A percentile compares a stretch with the other conserved stretches of the same genome.
These are phyloP conservation scores for Metarhizium anisopliae DNA, from an alignment of 2,329 filamentous ascomycete genomes.

Conservation along the genomic window DNA sequence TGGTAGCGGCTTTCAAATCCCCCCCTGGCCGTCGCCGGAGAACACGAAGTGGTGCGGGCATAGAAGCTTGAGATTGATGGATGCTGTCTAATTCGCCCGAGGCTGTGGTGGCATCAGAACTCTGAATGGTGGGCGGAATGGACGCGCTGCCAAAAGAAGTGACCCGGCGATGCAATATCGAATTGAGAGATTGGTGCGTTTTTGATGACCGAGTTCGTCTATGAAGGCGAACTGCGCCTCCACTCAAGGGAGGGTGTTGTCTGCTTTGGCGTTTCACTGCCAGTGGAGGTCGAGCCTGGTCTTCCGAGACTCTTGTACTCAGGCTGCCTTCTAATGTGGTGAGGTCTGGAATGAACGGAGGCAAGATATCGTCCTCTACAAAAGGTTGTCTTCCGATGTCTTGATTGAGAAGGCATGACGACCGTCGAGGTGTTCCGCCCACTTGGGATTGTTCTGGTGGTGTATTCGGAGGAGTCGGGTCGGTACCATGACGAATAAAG, in stretches of 20 bases:
- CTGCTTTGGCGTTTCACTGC: conserved; percentile 15
- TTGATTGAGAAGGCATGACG: conserved; percentile 46
- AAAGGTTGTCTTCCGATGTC: conserved; percentile 27
- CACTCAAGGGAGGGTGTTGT: conserved; percentile 19
- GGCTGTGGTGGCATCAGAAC: conserved; percentile 52
- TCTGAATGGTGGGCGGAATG: conserved; percentile 42
- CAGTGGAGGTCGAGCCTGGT: conserved; percentile 22
- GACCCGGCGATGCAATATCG: conserved; percentile 44
- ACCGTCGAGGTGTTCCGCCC: conserved; percentile 41
- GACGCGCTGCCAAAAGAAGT: conserved; percentile 53
- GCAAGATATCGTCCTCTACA: conserved; percentile 30
- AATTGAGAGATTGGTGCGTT: conserved; percentile 40
- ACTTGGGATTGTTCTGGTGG: conserved; percentile 37
- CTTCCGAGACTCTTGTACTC: conserved; percentile 21
- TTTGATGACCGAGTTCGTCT: conserved; percentile 37
- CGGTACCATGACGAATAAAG: conserved; percentile 37
- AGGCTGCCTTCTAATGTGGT: conserved; percentile 26
- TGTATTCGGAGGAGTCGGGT: conserved; percentile 53
- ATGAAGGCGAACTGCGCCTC: conserved; percentile 26
- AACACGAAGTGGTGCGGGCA: conserved; percentile 48
- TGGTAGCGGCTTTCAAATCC: conserved; percentile 59
- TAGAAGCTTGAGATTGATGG: conserved; percentile 25
- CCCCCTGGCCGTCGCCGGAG: conserved; percentile 67
- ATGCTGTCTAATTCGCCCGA: conserved; percentile 42
- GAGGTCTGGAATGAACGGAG: conserved; percentile 39